Evolutionary conservation across 2,329 filamentous ascomycete species (phyloP), one percentile per base, ranked within the genome.

Genomic region (Fusarium verrucosum): DNA sequence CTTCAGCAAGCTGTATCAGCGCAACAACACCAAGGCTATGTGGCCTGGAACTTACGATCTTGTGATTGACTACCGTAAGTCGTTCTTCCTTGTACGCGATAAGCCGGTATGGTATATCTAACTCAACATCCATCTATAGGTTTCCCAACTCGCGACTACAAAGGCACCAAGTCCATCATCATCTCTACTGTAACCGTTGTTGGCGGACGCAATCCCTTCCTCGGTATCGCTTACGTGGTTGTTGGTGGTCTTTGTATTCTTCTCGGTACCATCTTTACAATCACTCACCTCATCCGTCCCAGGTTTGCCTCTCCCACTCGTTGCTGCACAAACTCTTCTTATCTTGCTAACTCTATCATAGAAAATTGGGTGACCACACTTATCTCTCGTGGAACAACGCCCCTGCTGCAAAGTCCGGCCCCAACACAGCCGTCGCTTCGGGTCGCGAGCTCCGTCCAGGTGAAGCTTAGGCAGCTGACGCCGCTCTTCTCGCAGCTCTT

Each of bases 331-430:
- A 4, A 9, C n/a, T 53, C 32, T 20, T 20, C n/a, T n/a, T 14
- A n/a, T 30, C 13, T 32, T 20, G 33, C 55, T 58, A 28, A 59
- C 16, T 3, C 8, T 7, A 11, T 13, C 20, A n/a, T 68, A 94
- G 95, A 73, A 99, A 98, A 90, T 86, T 99, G 37, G 95, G 95
- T 62, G 95, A 99, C 77, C 95, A 98, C 78, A 97, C 93, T 10
- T 98, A 99, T 76, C 85, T 99, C 44, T 95, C 92, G 22, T 99
- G 95, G 95, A 97, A 98, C 76, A 87, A 87, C 57, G 80, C 79
- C 1, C 82, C 83, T 3, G 69, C 78, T n/a, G 66, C 76, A 61
- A 81, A 82, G 72, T 71, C 77, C 16, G 73, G 78, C 32, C 76
- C 80, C 23, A 72, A 75, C 53, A 76, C 80, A 14, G 82, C 79